Conservation (phyloP, 805 yeast species). For the Metschnikowia chrysomelidarum region DNA sequence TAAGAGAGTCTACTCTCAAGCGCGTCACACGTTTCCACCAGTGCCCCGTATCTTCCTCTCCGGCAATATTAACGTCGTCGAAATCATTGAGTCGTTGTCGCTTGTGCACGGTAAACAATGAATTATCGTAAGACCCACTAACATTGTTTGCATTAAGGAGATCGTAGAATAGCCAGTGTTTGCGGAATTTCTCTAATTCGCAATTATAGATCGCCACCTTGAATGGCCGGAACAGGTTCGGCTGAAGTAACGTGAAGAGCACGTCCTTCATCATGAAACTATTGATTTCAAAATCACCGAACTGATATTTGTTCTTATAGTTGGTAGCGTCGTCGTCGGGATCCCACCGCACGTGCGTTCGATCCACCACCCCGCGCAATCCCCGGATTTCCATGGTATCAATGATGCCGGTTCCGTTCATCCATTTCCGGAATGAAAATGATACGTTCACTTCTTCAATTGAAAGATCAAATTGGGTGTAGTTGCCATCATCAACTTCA, state of each 20-base stretch:
- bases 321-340: constrained; percentile 80
- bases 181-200: constrained; percentile 73
- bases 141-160: constrained; percentile 77
- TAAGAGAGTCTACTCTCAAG: constrained; percentile 78
- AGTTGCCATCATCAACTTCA: constrained; percentile 77
- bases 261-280: constrained; percentile 82
- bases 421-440: constrained; percentile 80
- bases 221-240: constrained; percentile 76
- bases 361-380: constrained; percentile 86
- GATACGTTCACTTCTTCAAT: constrained; percentile 83
- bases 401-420: constrained; percentile 84
- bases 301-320: constrained; percentile 66
- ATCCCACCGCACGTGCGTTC: constrained; percentile 83
- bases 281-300: constrained; percentile 93
- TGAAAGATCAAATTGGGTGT: constrained; percentile 91
- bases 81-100: constrained; percentile 59
- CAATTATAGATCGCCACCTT: constrained; percentile 86
- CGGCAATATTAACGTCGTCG: constrained; percentile 8
- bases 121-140: constrained; percentile 90
- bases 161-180: constrained; percentile 93
- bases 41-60: constrained; percentile 17
- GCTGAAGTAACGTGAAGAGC: constrained; percentile 77
- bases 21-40: constrained; percentile 68
- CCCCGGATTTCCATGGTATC: constrained; percentile 78
- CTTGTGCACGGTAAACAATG: constrained; percentile 88